Evolutionary conservation across 2,329 filamentous ascomycete species (phyloP), one percentile per base, ranked within the genome.

Genomic region (Beauveria caledonica): DNA sequence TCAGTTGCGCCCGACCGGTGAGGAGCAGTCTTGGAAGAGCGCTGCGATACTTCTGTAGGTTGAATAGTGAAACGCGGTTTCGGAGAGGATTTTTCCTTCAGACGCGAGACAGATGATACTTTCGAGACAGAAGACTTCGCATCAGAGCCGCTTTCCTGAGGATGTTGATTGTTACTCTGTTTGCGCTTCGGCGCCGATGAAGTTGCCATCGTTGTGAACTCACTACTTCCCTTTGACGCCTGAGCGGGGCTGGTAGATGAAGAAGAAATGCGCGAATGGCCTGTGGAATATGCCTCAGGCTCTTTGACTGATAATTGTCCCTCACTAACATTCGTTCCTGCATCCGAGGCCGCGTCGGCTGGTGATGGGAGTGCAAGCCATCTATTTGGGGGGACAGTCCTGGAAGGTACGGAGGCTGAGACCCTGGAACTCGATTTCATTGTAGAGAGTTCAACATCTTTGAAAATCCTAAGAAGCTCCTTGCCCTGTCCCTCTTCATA

Each of bases 141-240:
- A 17, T 21, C 5, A 5, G 9, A 44, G 33, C 21, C 23, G 44
- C 27, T 33, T 19, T 27, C 23, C 6, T 5, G 23, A 42, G n/a
- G n/a, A 29, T 44, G 19, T 10, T 17, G 15, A 21, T 21, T 25
- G 3, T 51, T 19, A 6, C 56, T 44, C 17, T 50, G 33, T 29
- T 36, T 21, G 17, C 53, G 25, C 13, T 50, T 58, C 33, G 56
- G n/a, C 4, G 36, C 13, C 7, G 23, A 65, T 45, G 69, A 68
- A 15, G 68, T 60, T 10, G 29, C 66, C 63, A 60, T 66, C 70
- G n/a, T 51, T 17, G 46, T 7, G 23, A 25, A 10, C 1, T 44
- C 56, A 39, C 33, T 25, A 27, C 25, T 46, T 15, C 27, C 39
- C 36, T 36, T 33, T 23, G 48, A 25, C 4, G 40, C 36, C 3